Base-by-base conservation (phyloP, 164 flowering plant species). In the Brasenia schreberi region DNA sequence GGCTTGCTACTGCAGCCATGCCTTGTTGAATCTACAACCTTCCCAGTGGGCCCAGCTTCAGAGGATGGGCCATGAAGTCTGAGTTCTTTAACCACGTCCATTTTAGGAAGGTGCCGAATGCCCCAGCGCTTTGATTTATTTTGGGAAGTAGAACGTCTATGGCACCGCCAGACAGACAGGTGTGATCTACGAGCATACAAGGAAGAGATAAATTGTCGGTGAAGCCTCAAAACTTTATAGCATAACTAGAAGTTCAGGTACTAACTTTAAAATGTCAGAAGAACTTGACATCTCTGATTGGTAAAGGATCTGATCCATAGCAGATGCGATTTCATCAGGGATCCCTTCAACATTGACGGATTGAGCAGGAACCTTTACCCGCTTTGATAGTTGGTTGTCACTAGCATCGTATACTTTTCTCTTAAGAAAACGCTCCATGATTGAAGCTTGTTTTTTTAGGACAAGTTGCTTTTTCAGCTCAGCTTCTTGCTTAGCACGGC, bases 381-480 rank as follows among this genome's bases (percentile, higher is more conserved):
- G 67, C n/a, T 58, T 39, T 58, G 75, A 65, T 58, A 82, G 69
- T 59, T 62, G 63, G 18, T 78, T 79, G 69, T 66, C 49, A 61
- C 71, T 43, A 59, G 78, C 70, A 72, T 12, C 69, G 65, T 67
- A 76, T 66, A 78, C 83, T 61, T 71, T 73, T 70, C 72, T 79
- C 72, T 82, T 95, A n/a, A 95, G 75, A 78, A 95, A 95, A 5
- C 92, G 90, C 69, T 95, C 89, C 97, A 92, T 88, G 1, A 92
- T 68, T 69, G 97, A 83, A 75, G 96, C 99, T 75, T 92, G 97
- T 81, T 88, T 92, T 75, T 88, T 79, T 58, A 92, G 23, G 16
- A 85, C 69, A 67, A 78, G 83, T 73, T 81, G 79, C 73, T 83
- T 89, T 73, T 78, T 91, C 69, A 74, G 45, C 65, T 88, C 95